These are phyloP conservation scores for Lumnitzera racemosa DNA, from an alignment of 345 rosid species.

Conservation along the genomic window DNA sequence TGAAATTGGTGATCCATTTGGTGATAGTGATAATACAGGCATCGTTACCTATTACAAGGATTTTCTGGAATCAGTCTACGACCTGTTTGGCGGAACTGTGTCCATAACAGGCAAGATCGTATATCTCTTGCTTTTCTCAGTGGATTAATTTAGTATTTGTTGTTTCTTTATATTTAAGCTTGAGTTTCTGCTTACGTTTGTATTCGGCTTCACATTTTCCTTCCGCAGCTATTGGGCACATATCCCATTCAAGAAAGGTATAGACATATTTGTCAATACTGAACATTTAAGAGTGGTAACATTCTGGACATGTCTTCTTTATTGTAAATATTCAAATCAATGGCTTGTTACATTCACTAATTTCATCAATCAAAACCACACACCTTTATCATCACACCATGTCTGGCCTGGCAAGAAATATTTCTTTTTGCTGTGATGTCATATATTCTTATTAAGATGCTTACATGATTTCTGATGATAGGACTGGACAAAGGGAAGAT, in stretches of 20 bases:
- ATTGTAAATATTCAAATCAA: too few species aligned
- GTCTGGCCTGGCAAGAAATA: too few species aligned
- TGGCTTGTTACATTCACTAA: too few species aligned
- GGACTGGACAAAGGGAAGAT: constrained; percentile 66
- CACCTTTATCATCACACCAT: too few species aligned
- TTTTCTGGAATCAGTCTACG: constrained; percentile 61
- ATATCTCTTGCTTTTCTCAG: not conserved
- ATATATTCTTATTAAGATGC: not conserved
- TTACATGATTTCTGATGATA: not conserved
- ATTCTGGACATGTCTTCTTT: not conserved
- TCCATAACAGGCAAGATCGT: constrained; percentile 43
- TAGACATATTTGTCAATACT: not conserved
- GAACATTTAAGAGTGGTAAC: not conserved
- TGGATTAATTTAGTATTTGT: not conserved
- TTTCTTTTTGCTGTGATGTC: too few species aligned
- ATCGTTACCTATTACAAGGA: constrained; percentile 66
- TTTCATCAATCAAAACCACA: too few species aligned
- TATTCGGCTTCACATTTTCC: not conserved
- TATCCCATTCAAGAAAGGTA: constrained; percentile 77
- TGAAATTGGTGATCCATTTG: constrained; percentile 5
- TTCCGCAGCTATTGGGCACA: constrained; percentile 55
- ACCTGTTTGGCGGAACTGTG: constrained; percentile 52
- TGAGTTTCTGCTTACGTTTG: not conserved
- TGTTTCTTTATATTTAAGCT: not conserved
- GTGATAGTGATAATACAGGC: constrained; percentile 31